Conservation (phyloP, 2,329 filamentous ascomycete genomes). For the Aureobasidium zeae region DNA sequence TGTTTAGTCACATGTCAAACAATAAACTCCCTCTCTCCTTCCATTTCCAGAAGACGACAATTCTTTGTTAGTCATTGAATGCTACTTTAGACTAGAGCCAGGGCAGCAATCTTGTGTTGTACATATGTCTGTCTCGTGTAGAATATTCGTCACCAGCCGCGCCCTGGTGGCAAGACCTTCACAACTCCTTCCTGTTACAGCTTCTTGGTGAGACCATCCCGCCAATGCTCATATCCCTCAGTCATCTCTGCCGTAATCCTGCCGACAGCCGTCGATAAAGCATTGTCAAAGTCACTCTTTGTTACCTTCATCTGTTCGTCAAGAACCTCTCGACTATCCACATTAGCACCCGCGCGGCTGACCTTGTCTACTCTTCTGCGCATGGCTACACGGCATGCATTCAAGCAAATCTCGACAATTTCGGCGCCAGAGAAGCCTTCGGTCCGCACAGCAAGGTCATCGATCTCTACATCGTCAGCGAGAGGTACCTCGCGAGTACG, state of each 20-base stretch:
- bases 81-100: too few species aligned
- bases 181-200: not conserved
- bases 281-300: conserved; percentile 36
- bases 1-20: too few species aligned
- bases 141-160: too few species aligned
- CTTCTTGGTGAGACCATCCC: conserved; percentile 13
- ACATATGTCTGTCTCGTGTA: too few species aligned
- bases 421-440: conserved; percentile 83
- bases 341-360: not conserved
- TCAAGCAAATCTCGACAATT: conserved; percentile 50
- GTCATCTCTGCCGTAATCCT: conserved; percentile 54
- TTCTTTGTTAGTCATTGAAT: too few species aligned
- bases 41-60: too few species aligned
- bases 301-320: conserved; percentile 23
- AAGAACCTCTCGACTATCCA: conserved; percentile 14
- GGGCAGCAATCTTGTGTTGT: too few species aligned
- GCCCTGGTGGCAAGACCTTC: too few species aligned
- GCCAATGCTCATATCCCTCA: conserved; percentile 42
- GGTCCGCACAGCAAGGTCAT: conserved; percentile 52
- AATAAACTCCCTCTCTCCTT: too few species aligned
- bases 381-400: conserved; percentile 21
- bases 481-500: conserved; percentile 55
- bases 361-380: not conserved
- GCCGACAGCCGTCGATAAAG: conserved; percentile 37
- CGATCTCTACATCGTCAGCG: conserved; percentile 54